Evolutionary conservation across 164 flowering plant genomes (phyloP).

Genomic region (Tinospora cordifolia): DNA sequence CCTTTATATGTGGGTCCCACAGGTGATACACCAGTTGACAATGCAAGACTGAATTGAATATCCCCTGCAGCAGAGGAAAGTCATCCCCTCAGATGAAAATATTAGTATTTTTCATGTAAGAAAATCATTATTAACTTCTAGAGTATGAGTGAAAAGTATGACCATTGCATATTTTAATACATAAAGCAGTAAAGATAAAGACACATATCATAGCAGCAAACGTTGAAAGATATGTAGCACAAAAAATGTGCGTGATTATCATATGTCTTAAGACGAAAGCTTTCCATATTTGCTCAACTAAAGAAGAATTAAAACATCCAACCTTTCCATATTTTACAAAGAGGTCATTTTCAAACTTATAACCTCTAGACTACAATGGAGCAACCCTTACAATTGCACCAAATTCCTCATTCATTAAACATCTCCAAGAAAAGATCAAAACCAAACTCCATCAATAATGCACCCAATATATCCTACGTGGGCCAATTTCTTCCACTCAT

Average conservation of each 20-base stretch:
- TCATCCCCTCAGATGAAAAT: background rate
- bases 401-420: too few relatives aligned
- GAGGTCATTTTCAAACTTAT: too few relatives aligned
- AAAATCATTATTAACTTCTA: background rate
- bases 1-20: slow-evolving; percentile 51
- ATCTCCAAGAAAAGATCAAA: too few relatives aligned
- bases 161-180: background rate
- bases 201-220: too few relatives aligned
- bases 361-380: too few relatives aligned
- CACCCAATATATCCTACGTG: too few relatives aligned
- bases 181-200: background rate
- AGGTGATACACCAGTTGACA: slow-evolving; percentile 50
- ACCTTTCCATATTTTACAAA: too few relatives aligned
- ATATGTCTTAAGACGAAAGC: background rate
- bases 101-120: background rate
- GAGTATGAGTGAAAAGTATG: background rate
- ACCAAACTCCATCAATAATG: too few relatives aligned
- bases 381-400: too few relatives aligned
- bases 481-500: too few relatives aligned
- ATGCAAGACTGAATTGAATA: slow-evolving; percentile 40
- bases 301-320: too few relatives aligned
- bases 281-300: background rate
- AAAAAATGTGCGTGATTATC: background rate
- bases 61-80: slow-evolving; percentile 26
- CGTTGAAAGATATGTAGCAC: background rate